phyloP scores from a whole-genome alignment of 2,329 filamentous ascomycete species.

The Penicillium occitanis region DNA sequence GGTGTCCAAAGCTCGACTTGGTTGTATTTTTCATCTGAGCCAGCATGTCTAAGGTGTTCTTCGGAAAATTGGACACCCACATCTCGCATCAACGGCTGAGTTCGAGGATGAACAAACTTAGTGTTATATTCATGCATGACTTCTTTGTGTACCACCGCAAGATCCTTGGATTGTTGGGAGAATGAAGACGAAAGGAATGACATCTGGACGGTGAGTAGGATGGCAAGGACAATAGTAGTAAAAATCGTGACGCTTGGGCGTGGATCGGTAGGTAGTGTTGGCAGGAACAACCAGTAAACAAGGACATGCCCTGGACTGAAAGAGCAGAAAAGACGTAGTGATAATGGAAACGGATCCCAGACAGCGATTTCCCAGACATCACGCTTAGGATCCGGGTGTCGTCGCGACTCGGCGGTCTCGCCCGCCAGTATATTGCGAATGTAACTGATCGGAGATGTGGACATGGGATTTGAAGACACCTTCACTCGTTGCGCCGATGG shows the following conservation, averaged over 20 bases:
- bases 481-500: slow-evolving; percentile 85
- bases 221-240: slow-evolving; percentile 74
- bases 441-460: slow-evolving; percentile 75
- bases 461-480: slow-evolving; percentile 77
- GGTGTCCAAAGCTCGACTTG: slow-evolving; percentile 64
- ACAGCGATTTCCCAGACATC: slow-evolving; percentile 95
- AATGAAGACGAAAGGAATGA: slow-evolving; percentile 71
- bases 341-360: slow-evolving; percentile 89
- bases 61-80: slow-evolving; percentile 75
- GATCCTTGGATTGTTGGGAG: slow-evolving; percentile 81
- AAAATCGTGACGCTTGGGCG: slow-evolving; percentile 83
- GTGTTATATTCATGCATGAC: slow-evolving; percentile 94
- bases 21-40: slow-evolving; percentile 47
- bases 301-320: slow-evolving; percentile 95
- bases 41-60: slow-evolving; percentile 37
- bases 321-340: slow-evolving; percentile 76
- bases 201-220: slow-evolving; percentile 74
- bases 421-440: slow-evolving; percentile 66
- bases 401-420: slow-evolving; percentile 74
- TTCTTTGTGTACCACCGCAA: slow-evolving; percentile 79
- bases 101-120: slow-evolving; percentile 87
- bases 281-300: slow-evolving; percentile 84
- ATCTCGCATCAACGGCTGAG: slow-evolving; percentile 76
- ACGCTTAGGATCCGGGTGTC: slow-evolving; percentile 69
- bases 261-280: slow-evolving; percentile 71